phyloP scores from a whole-genome alignment of 2,329 filamentous ascomycete species.

The Botrytis squamosa region DNA sequence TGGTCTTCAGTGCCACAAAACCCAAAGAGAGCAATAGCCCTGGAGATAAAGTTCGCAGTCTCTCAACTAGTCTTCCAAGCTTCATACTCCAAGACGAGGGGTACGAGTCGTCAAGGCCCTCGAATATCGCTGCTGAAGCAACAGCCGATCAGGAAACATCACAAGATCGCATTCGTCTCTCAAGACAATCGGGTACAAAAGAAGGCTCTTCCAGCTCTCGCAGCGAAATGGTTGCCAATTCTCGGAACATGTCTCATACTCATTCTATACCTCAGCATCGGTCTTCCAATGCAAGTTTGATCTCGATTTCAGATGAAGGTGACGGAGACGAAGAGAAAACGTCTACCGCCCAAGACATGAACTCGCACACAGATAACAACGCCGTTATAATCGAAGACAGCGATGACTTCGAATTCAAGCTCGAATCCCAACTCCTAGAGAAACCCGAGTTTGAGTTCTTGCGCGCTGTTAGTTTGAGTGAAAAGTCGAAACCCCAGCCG shows the following conservation, averaged over 20 bases:
- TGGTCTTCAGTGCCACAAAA: background rate
- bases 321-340: background rate
- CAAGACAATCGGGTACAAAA: too few species aligned
- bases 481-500: constrained; percentile 1
- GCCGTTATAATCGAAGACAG: constrained; percentile 17
- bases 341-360: background rate
- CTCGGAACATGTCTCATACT: background rate
- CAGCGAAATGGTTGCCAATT: background rate
- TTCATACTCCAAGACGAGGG: background rate
- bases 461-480: constrained; percentile 20
- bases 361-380: background rate
- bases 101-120: background rate
- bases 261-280: background rate
- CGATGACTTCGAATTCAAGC: constrained; percentile 17
- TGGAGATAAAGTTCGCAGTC: background rate
- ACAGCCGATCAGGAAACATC: background rate
- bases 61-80: background rate
- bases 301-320: background rate
- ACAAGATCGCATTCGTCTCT: too few species aligned
- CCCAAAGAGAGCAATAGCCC: background rate
- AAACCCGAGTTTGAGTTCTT: constrained; percentile 9
- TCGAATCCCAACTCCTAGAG: constrained; percentile 3
- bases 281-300: background rate
- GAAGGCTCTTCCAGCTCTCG: background rate
- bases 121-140: background rate